A percentile compares a stretch with the other conserved stretches of the same genome.
Conservation (phyloP, 768 basidiomycete genomes). For the Obba rivulosa region DNA sequence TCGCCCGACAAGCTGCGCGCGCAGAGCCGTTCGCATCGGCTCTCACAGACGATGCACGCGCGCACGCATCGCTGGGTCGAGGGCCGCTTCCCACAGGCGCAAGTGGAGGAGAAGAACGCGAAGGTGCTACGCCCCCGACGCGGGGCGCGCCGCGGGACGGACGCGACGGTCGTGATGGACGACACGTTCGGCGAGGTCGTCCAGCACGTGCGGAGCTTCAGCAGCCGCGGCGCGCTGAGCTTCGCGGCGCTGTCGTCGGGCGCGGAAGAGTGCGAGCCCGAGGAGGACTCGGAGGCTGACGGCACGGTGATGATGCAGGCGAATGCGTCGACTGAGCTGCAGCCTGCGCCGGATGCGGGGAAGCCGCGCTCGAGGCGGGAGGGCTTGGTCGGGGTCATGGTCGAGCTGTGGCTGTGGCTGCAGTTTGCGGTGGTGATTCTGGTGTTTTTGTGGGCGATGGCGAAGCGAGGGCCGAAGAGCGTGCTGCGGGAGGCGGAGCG, state of each 20-base stretch:
- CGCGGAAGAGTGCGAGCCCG: neutral
- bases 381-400: constrained; percentile 38
- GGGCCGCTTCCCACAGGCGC: constrained; percentile 37
- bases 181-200: constrained; percentile 20
- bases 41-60: constrained; percentile 48
- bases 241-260: neutral
- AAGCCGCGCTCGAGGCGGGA: constrained; percentile 4
- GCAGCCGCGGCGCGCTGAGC: constrained; percentile 4
- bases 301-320: neutral
- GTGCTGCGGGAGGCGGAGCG: constrained; percentile 47
- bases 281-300: constrained; percentile 1
- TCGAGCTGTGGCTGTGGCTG: constrained; percentile 82
- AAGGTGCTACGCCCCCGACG: neutral
- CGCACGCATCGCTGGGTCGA: constrained; percentile 58
- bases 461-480: constrained; percentile 66
- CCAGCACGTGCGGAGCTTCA: constrained; percentile 6
- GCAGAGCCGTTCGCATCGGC: constrained; percentile 22
- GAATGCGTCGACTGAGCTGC: constrained; percentile 1
- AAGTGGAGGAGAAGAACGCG: neutral
- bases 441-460: constrained; percentile 80
- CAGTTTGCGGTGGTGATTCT: constrained; percentile 72
- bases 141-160: neutral
- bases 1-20: constrained; percentile 13
- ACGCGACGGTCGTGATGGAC: constrained; percentile 9
- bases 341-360: constrained; percentile 2